Base-by-base conservation (phyloP, 169 alveolate genomes). In the Nephromyces sp. region DNA sequence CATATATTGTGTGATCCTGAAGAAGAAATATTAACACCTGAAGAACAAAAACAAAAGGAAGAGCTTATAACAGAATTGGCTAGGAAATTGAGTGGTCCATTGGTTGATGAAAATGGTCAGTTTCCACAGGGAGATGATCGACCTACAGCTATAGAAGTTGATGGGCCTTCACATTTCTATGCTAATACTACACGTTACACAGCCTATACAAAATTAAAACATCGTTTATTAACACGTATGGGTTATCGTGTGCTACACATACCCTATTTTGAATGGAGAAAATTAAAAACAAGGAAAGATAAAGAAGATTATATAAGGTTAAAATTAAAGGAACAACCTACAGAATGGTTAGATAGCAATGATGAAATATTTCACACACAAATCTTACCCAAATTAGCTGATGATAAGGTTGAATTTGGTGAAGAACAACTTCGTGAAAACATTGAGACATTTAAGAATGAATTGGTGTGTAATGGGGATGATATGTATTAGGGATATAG, bases 111-210 rank as follows among this genome's bases (percentile, higher is more conserved):
- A 52, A 29, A 84, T 61, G 89, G 89, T 51, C 77, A 79, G 29
- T 83, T 84, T 1, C 89, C 89, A 25, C 76, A 84, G n/a, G 93
- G 90, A 6, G 25, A 51, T 52, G 87, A 82, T 66, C 80, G 93
- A 27, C 93, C 93, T 15, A 83, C 82, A 31, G 93, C 93, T 28
- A 92, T 92, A 30, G 96, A 92, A 65, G 96, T 92, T 30, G 96
- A 92, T 70, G 96, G 96, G n/a, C 96, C 96, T 0, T 84, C 93
- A 25, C 96, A 92, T 77, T 92, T 92, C 68, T 92, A 92, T 52
- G 92, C 95, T 28, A 89, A 90, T 80, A 88, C 92, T 66, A 83
- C 87, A 8, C 80, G 87, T 52, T 84, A 77, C 72, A 75, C 86
- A 0, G 84, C 89, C 1, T 84, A 92, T 80, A 88, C 95, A 52